A percentile compares a stretch with the other conserved stretches of the same genome.
Evolutionary conservation across 2,329 filamentous ascomycete species (phyloP).

Genomic region (Fusarium nematophilum): DNA sequence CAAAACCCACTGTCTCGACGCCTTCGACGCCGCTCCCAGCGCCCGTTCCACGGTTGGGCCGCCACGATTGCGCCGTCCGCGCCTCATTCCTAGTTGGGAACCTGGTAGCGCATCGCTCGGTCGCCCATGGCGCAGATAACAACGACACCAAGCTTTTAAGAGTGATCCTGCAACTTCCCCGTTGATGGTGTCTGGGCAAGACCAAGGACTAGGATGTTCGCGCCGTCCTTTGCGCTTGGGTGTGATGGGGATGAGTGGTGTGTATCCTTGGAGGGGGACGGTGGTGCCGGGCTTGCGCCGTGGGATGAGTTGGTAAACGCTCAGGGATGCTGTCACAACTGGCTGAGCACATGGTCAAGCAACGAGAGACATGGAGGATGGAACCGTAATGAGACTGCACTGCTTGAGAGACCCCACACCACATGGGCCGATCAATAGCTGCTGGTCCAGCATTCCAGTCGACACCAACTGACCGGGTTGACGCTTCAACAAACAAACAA

Average conservation of each 20-base stretch:
- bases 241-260: too few species aligned
- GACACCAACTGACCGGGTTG: not conserved
- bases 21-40: conserved; percentile 18
- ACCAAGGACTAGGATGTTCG: not conserved
- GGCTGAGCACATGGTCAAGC: too few species aligned
- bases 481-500: conserved; percentile 6
- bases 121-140: not conserved
- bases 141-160: not conserved
- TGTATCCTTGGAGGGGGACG: too few species aligned
- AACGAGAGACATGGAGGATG: too few species aligned
- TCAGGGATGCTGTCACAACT: too few species aligned
- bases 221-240: conserved; percentile 1
- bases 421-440: not conserved
- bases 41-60: conserved; percentile 13
- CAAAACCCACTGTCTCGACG: conserved; percentile 6
- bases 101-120: not conserved
- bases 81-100: not conserved
- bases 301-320: too few species aligned
- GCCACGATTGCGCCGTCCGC: not conserved
- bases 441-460: not conserved
- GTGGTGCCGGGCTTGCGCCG: too few species aligned
- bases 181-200: too few species aligned
- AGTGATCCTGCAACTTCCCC: conserved; percentile 2
- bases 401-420: not conserved
- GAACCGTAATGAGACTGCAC: not conserved